Evolutionary conservation across 83 land plant species (phyloP).

Genomic region (Larix sibirica): DNA sequence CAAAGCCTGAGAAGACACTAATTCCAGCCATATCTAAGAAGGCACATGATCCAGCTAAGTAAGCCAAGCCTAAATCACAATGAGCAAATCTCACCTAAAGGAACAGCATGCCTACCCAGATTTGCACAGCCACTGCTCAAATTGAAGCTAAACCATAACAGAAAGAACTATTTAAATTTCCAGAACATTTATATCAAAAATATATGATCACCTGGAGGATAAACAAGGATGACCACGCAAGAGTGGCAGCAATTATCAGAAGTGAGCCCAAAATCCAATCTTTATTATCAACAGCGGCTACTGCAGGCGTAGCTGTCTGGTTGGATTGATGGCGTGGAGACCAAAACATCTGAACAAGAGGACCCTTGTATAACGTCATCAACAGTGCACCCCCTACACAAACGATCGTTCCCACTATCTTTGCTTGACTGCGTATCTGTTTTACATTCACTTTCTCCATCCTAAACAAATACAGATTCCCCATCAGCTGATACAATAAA

Average conservation of each 20-base stretch:
- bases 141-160: not conserved
- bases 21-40: too few species aligned
- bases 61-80: not conserved
- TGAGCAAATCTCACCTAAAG: too few species aligned
- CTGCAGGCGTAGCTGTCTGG: not conserved
- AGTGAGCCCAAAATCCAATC: not conserved
- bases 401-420: constrained; percentile 37
- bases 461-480: constrained; percentile 9
- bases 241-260: constrained; percentile 16
- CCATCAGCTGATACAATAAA: too few species aligned
- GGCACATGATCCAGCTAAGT: not conserved
- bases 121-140: too few species aligned
- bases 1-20: too few species aligned
- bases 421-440: constrained; percentile 28
- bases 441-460: constrained; percentile 37
- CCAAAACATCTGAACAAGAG: constrained; percentile 12
- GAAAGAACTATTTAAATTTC: not conserved
- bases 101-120: too few species aligned
- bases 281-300: not conserved
- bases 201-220: constrained; percentile 26
- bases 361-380: constrained; percentile 34
- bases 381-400: constrained; percentile 38
- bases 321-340: not conserved
- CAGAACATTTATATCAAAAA: not conserved
- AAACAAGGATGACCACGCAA: constrained; percentile 28